Conservation (phyloP, 2,329 filamentous ascomycete genomes). For the Xylariaceae sp. region DNA sequence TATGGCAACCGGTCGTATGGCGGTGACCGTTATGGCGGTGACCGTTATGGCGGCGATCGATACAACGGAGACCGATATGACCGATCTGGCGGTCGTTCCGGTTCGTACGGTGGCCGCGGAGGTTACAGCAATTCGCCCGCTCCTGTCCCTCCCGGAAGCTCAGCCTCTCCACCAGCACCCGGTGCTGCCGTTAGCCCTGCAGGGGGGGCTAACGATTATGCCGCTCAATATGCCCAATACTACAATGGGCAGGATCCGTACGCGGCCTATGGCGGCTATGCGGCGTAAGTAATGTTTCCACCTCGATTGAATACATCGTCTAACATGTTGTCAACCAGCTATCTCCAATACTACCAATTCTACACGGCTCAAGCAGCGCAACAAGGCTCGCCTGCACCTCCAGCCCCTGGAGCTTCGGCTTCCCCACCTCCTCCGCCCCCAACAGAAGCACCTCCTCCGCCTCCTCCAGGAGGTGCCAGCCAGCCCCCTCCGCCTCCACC, state of each 20-base stretch:
- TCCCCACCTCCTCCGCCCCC: constrained; percentile 55
- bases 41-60: constrained; percentile 29
- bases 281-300: constrained; percentile 48
- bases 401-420: constrained; percentile 40
- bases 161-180: constrained; percentile 37
- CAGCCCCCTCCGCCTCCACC: constrained; percentile 54
- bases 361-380: constrained; percentile 51
- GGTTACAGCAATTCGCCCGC: constrained; percentile 37
- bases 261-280: constrained; percentile 84
- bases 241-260: constrained; percentile 76
- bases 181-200: constrained; percentile 39
- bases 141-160: constrained; percentile 34
- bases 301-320: neutral
- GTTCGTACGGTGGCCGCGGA: constrained; percentile 29
- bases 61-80: constrained; percentile 28
- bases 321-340: constrained; percentile 33
- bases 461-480: constrained; percentile 49
- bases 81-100: constrained; percentile 30
- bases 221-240: constrained; percentile 78
- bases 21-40: constrained; percentile 31
- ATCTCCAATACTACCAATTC: constrained; percentile 69
- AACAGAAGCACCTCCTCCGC: constrained; percentile 58
- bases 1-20: constrained; percentile 33
- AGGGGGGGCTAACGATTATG: constrained; percentile 50
- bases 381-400: constrained; percentile 37